Percentiles rank a stretch among this genome's conserved stretches.
Evolutionary conservation across 192 early-diverging fungal genomes (phyloP).

Genomic region (Coemansia sp.): DNA sequence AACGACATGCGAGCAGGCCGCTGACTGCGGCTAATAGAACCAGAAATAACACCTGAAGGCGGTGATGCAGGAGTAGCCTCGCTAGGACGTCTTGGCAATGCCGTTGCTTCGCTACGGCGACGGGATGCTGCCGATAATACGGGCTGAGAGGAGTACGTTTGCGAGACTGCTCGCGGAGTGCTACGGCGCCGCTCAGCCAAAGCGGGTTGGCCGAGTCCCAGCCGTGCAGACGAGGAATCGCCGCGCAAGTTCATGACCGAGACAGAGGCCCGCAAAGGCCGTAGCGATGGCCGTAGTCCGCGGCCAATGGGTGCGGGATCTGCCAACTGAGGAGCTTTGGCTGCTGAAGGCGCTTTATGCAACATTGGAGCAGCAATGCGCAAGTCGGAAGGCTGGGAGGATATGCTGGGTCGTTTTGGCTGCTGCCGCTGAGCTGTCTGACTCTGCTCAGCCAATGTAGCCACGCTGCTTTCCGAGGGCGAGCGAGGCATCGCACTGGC

Average conservation of each 20-base stretch:
- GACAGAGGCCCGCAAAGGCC: background rate
- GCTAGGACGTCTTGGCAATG: background rate
- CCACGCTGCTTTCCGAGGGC: conserved; percentile 23
- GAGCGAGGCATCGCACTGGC: conserved; percentile 9
- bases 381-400: background rate
- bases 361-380: conserved; percentile 4
- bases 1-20: too few relatives aligned
- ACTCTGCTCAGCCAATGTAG: conserved; percentile 19
- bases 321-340: background rate
- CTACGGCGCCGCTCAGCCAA: too few relatives aligned
- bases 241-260: conserved; percentile 3
- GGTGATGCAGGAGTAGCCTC: too few relatives aligned
- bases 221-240: background rate
- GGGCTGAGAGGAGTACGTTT: background rate
- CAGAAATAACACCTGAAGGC: too few relatives aligned
- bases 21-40: too few relatives aligned
- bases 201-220: too few relatives aligned
- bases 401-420: background rate
- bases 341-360: background rate
- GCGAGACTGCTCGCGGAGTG: too few relatives aligned
- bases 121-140: background rate
- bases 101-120: background rate
- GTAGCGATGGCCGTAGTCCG: background rate
- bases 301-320: background rate
- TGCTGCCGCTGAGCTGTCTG: background rate